phyloP scores from a whole-genome alignment of 768 basidiomycete species.

The Clavulina sp. region DNA sequence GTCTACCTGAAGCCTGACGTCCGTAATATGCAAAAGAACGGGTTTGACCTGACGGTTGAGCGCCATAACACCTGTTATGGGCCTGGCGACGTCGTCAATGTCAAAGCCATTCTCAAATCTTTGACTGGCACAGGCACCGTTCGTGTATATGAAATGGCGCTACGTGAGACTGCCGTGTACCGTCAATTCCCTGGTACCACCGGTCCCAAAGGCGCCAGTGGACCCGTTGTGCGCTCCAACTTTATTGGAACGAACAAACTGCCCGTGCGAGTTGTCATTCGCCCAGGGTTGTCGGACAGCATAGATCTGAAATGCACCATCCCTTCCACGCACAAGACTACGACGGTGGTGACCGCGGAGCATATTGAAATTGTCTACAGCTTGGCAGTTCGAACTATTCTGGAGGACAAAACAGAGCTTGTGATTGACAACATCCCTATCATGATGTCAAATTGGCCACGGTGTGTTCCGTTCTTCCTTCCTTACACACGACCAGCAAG shows the following conservation, averaged over 20 bases:
- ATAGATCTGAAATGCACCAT: constrained; percentile 58
- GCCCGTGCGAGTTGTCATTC: constrained; percentile 53
- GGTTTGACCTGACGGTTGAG: constrained; percentile 56
- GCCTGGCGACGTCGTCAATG: constrained; percentile 62
- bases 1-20: constrained; percentile 65
- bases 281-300: constrained; percentile 50
- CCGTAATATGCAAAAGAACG: constrained; percentile 46
- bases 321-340: constrained; percentile 55
- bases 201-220: constrained; percentile 34
- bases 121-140: constrained; percentile 54
- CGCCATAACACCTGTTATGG: constrained; percentile 68
- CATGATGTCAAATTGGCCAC: constrained; percentile 73
- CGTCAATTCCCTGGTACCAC: constrained; percentile 35
- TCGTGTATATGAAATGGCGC: constrained; percentile 65
- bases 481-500: background rate
- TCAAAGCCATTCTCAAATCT: constrained; percentile 55
- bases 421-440: constrained; percentile 53
- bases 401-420: constrained; percentile 47
- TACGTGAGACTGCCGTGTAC: constrained; percentile 64
- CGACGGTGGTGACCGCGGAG: constrained; percentile 56
- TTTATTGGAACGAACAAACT: constrained; percentile 54
- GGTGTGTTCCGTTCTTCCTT: constrained; percentile 27
- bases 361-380: constrained; percentile 67
- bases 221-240: constrained; percentile 35
- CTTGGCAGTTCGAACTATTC: constrained; percentile 56